phyloP scores from a whole-genome alignment of 441 rosid genomes.

The Adansonia gregorii region DNA sequence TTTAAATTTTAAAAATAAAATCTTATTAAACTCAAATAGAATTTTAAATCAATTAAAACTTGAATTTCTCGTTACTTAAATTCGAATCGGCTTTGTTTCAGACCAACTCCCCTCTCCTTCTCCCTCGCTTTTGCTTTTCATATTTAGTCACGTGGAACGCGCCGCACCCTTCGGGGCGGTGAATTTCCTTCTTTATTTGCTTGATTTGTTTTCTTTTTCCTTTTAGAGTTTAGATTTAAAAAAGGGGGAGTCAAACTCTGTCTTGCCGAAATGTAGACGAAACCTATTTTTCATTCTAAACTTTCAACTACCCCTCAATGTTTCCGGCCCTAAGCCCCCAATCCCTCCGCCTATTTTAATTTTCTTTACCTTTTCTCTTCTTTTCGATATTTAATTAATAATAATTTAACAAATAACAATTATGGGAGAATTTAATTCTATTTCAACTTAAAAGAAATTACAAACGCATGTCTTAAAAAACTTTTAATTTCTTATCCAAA shows the following conservation, averaged over 20 bases:
- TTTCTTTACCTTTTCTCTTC: not conserved
- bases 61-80: too few species aligned
- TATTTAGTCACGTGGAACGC: conserved; percentile 78
- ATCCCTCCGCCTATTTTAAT: not conserved
- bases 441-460: not conserved
- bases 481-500: not conserved
- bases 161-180: conserved; percentile 82
- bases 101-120: too few species aligned
- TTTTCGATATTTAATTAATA: not conserved
- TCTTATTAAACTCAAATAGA: too few species aligned
- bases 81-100: too few species aligned
- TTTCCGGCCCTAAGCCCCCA: not conserved
- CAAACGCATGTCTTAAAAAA: too few species aligned
- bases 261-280: conserved; percentile 38
- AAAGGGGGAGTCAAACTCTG: conserved; percentile 50
- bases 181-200: conserved; percentile 40
- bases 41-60: too few species aligned
- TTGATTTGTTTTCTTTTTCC: not conserved
- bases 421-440: not conserved
- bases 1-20: too few species aligned
- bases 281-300: conserved; percentile 33
- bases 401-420: not conserved
- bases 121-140: not conserved
- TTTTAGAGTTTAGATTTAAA: conserved; percentile 25
- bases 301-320: not conserved